Evolutionary conservation across 192 early-diverging fungal genomes (phyloP).

Genomic region (Umbelopsis sp.): DNA sequence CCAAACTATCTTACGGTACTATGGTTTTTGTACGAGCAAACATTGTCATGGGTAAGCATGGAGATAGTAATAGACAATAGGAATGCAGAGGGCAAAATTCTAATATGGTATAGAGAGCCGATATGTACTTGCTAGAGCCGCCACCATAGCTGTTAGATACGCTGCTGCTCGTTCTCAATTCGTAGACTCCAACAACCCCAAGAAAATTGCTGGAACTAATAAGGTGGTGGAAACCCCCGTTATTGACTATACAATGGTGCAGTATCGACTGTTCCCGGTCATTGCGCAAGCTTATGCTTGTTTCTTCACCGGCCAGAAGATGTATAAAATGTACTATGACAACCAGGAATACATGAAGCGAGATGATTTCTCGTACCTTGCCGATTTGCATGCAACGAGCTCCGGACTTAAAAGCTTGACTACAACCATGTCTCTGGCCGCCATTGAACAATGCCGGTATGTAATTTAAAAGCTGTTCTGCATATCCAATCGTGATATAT

Average conservation of each 20-base stretch:
- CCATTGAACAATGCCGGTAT: conserved; percentile 69
- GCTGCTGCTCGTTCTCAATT: conserved; percentile 53
- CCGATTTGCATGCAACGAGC: conserved; percentile 74
- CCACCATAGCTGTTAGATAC: conserved; percentile 55
- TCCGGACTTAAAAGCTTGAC: conserved; percentile 74
- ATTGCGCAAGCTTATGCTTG: conserved; percentile 58
- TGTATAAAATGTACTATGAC: conserved; percentile 39
- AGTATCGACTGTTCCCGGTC: conserved; percentile 53
- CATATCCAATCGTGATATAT: neutral
- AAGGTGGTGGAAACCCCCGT: conserved; percentile 52
- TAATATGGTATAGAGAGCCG: conserved; percentile 34
- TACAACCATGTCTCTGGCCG: conserved; percentile 63
- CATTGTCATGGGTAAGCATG: conserved; percentile 47
- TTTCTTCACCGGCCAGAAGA: conserved; percentile 40
- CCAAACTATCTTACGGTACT: conserved; percentile 65
- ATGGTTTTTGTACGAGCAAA: conserved; percentile 67
- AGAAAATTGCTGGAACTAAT: conserved; percentile 17
- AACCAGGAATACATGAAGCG: conserved; percentile 53
- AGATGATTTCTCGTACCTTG: conserved; percentile 66
- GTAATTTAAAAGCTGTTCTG: neutral
- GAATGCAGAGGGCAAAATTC: neutral
- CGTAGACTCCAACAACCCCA: conserved; percentile 43
- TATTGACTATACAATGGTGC: conserved; percentile 55
- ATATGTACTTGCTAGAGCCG: conserved; percentile 47
- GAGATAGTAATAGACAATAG: too few species aligned